Evolutionary conservation across 1,284 basidiomycete species (phyloP), one percentile per base, ranked within the genome.

Genomic region (Sparassis latifolia): DNA sequence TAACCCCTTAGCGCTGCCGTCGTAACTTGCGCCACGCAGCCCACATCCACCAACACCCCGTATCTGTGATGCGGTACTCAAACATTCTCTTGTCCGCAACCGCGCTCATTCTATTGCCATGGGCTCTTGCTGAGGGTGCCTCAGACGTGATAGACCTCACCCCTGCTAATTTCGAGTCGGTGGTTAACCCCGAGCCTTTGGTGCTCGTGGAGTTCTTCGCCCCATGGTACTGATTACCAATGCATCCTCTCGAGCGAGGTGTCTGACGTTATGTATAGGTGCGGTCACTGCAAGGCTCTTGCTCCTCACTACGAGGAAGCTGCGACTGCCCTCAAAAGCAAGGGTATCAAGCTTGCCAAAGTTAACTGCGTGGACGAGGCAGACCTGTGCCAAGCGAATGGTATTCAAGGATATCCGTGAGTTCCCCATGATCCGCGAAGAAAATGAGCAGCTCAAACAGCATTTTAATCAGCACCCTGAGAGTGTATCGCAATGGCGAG

Each of bases 181-280:
- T 79, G 53, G 83, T 96, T 56, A 73, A 79, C 57, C 70, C 76
- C 7, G 89, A 92, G 64, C 68, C 85, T 40, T 74, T 98, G 56
- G 86, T 95, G 58, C 80, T 99, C 44, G 90, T 98, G 60, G 96
- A 99, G 78, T 97, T 95, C 83, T 96, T 89, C 67, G 92, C 92
- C 37, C 92, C 92, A 52, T 93, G 90, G 90, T 91, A 67, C 32
- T 55, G 28, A 35, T 45, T 33, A 37, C 27, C 42, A 35, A 12
- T 44, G 38, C 44, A 41, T 33, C 10, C 33, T 35, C 51, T 5
- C 52, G 40, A 28, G 4, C 1, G 44, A 35, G 46, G 28, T 50
- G 30, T 42, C 48, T 54, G 40, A 58, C 33, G 30, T 20, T 1
- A 47, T 32, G 47, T 39, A 4, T 48, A 89, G 87, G 86, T 91